Evolutionary conservation across 768 basidiomycete genomes (phyloP), one percentile per base, ranked within the genome.

Genomic region (Xerocomellus intermedius): DNA sequence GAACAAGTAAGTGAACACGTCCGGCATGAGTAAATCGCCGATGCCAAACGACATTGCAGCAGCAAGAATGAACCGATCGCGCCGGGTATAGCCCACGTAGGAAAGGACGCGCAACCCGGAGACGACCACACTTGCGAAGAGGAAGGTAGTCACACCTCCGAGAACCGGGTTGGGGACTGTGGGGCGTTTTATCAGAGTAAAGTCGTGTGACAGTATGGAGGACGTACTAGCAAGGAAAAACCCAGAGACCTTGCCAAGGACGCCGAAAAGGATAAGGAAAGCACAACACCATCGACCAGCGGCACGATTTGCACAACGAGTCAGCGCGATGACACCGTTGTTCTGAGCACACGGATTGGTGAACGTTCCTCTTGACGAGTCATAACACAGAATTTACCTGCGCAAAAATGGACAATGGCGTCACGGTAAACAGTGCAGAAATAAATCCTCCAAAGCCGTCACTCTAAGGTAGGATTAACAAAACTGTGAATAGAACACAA

Each of bases 101-200:
- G 82, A 76, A 28, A 94, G 75, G 4, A 93, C 87, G 22, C 87
- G 81, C 28, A 88, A 48, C 32, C 91, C 90, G 0, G 86, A 87
- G 8, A 82, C 79, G 16, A 81, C 78, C 28, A 93, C 90, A 38
- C 78, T 84, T 0, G 88, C 86, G 64, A 94, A 93, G 10, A 93
- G 77, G 78, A 93, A 93, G 3, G 91, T 92, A 12, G 90, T 94
- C 4, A 93, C 89, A 3, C 91, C 90, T 2, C 91, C 91, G 0
- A 91, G 79, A 8, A 91, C 90, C 0, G 91, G 76, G 63, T 87
- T 85, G 2, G 91, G 92, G 55, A 94, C 80, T 81, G 55, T 14
- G 24, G 10, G 19, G 30, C 2, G 32, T 42, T 14, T 2, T 12
- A 9, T 63, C 5, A 53, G 45, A 44, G 41, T 8, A 22, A 9